Conservation (phyloP, 2,329 filamentous ascomycete species). For the Ambrosiella cleistominuta region DNA sequence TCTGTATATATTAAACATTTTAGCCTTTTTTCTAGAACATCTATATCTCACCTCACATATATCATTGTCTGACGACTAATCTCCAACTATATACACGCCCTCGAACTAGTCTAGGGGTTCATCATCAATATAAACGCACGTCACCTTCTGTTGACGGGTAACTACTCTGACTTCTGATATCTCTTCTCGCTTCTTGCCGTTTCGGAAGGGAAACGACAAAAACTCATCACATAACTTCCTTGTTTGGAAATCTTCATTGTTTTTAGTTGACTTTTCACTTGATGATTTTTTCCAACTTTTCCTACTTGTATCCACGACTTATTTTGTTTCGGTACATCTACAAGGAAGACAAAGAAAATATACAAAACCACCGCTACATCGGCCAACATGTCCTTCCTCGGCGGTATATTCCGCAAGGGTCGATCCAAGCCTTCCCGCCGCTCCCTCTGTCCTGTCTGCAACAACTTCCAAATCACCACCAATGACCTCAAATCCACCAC, state of each 20-base stretch:
- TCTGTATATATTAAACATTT: too few species aligned
- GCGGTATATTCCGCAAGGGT: conserved; percentile 12
- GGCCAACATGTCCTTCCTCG: conserved; percentile 9
- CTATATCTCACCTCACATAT: too few species aligned
- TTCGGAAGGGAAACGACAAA: neutral
- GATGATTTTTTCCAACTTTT: too few species aligned
- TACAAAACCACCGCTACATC: neutral
- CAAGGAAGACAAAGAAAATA: too few species aligned
- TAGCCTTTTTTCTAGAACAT: too few species aligned
- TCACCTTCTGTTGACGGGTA: neutral
- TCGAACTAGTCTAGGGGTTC: neutral
- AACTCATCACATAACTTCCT: neutral
- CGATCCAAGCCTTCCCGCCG: conserved; percentile 4
- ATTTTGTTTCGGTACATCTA: too few species aligned
- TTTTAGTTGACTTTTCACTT: too few species aligned
- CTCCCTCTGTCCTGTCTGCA: conserved; percentile 9
- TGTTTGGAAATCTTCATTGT: too few species aligned
- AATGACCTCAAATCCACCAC: conserved; percentile 10
- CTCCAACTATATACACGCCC: neutral
- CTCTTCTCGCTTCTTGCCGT: neutral
- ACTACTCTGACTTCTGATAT: neutral
- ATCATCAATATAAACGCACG: neutral
- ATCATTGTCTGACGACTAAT: too few species aligned
- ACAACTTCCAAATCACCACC: conserved; percentile 11
- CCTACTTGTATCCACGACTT: too few species aligned